phyloP scores from a whole-genome alignment of 768 basidiomycete genomes.

The Calvatia gigantea region DNA sequence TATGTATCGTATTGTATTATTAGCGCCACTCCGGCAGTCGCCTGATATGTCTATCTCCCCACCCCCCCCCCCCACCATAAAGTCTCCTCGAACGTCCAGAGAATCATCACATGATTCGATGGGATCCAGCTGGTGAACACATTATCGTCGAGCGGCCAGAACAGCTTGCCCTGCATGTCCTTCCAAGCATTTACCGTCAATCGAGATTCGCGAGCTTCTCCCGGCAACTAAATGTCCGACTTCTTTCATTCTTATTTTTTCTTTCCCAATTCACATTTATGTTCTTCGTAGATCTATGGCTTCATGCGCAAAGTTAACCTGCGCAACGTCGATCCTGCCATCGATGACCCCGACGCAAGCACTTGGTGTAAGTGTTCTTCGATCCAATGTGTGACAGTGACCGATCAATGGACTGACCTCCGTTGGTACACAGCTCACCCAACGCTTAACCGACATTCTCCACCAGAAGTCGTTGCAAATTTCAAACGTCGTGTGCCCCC shows the following conservation, averaged over 20 bases:
- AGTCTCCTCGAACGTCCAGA: slow-evolving; percentile 88
- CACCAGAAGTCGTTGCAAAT: slow-evolving; percentile 86
- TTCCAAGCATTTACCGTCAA: slow-evolving; percentile 93
- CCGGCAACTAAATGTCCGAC: slow-evolving; percentile 89
- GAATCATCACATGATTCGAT: slow-evolving; percentile 96
- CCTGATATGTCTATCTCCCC: not conserved
- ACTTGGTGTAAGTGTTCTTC: slow-evolving; percentile 80
- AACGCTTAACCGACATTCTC: slow-evolving; percentile 86
- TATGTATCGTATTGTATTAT: slow-evolving; percentile 40
- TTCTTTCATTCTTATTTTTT: slow-evolving; percentile 24
- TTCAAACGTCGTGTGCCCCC: slow-evolving; percentile 96
- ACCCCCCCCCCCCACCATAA: slow-evolving; percentile 15
- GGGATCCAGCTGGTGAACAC: slow-evolving; percentile 90
- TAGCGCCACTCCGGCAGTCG: not conserved
- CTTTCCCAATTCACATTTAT: slow-evolving; percentile 13
- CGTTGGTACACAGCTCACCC: slow-evolving; percentile 66
- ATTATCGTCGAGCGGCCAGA: slow-evolving; percentile 95
- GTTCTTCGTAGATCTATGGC: slow-evolving; percentile 76
- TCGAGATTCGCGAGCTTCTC: slow-evolving; percentile 97
- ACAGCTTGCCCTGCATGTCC: slow-evolving; percentile 89
- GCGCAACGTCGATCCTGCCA: slow-evolving; percentile 91
- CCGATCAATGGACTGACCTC: not conserved
- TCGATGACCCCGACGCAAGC: slow-evolving; percentile 93
- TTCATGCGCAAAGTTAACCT: slow-evolving; percentile 98
- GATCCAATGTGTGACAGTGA: slow-evolving; percentile 15